These are phyloP conservation scores for Leccinum fallax DNA, from an alignment of 1,284 basidiomycete genomes.

Conservation along the genomic window DNA sequence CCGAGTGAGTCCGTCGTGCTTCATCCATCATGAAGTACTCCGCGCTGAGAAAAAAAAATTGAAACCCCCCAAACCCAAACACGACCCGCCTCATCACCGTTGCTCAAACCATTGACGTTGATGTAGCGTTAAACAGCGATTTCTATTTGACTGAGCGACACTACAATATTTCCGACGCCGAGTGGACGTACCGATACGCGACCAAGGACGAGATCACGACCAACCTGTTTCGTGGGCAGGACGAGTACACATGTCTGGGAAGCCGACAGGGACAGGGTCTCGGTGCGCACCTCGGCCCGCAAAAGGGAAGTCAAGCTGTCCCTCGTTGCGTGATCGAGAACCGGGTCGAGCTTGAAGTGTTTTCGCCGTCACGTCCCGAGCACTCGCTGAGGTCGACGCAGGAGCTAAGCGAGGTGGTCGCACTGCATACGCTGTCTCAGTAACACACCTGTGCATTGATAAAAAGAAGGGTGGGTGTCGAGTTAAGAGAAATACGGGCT, in stretches of 20 bases:
- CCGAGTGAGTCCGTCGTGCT: constrained; percentile 25
- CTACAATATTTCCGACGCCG: constrained; percentile 1
- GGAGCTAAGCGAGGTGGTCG: constrained; percentile 7
- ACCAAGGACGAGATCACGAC: constrained; percentile 32
- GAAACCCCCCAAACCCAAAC: not conserved
- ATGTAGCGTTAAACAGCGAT: constrained; percentile 24
- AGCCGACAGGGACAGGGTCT: not conserved
- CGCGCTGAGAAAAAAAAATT: constrained; percentile 13
- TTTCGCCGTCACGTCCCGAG: constrained; percentile 5
- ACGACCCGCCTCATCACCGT: not conserved
- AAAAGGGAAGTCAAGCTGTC: constrained; percentile 4
- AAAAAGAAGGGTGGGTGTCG: not conserved
- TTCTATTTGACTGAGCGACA: constrained; percentile 24
- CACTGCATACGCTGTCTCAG: not conserved
- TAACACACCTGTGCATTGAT: not conserved
- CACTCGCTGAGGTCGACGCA: not conserved
- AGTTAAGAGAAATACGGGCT: constrained; percentile 5
- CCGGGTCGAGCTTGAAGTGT: constrained; percentile 4
- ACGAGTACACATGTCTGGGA: constrained; percentile 12
- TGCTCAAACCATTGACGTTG: not conserved
- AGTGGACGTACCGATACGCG: constrained; percentile 36
- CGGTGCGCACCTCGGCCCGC: not conserved
- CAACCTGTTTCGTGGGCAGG: constrained; percentile 28
- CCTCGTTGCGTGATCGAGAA: constrained; percentile 10
- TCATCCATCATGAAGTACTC: not conserved